Percentiles rank a stretch among this genome's conserved stretches.
phyloP scores from a whole-genome alignment of 345 rosid genomes.

The Limnanthes douglasii region DNA sequence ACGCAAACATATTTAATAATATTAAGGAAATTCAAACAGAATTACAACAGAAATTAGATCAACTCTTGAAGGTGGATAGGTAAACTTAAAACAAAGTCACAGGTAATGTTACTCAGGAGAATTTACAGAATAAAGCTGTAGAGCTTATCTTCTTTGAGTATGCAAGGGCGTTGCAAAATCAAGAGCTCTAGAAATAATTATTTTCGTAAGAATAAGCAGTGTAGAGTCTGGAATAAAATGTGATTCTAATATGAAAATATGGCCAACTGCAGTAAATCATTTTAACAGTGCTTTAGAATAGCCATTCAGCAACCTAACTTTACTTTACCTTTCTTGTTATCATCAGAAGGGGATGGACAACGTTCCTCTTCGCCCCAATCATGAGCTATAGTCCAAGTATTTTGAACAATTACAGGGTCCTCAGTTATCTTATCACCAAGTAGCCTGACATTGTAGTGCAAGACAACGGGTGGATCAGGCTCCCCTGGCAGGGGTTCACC shows the following conservation, averaged over 20 bases:
- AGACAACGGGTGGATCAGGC: constrained; percentile 91
- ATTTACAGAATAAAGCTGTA: no score
- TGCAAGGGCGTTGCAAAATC: no score
- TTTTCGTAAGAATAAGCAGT: no score
- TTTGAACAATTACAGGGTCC: constrained; percentile 95
- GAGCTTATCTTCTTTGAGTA: no score
- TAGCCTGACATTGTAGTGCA: constrained; percentile 94
- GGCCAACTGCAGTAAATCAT: neutral
- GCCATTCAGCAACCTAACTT: no score
- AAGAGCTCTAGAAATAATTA: no score
- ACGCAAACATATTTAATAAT: neutral
- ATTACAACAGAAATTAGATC: neutral
- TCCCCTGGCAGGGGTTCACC: constrained; percentile 98
- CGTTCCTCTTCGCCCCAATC: constrained; percentile 99
- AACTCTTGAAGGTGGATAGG: neutral
- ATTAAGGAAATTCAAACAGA: neutral
- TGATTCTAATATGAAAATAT: no score
- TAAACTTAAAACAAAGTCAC: neutral
- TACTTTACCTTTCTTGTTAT: constrained; percentile 50
- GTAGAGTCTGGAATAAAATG: no score
- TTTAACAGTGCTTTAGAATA: no score
- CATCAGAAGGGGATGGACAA: constrained; percentile 76
- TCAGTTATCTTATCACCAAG: constrained; percentile 91
- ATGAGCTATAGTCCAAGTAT: constrained; percentile 84
- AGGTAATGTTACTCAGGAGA: no score